These are phyloP conservation scores for Agaricus bisporus DNA, from an alignment of 768 basidiomycete species.

Conservation along the genomic window DNA sequence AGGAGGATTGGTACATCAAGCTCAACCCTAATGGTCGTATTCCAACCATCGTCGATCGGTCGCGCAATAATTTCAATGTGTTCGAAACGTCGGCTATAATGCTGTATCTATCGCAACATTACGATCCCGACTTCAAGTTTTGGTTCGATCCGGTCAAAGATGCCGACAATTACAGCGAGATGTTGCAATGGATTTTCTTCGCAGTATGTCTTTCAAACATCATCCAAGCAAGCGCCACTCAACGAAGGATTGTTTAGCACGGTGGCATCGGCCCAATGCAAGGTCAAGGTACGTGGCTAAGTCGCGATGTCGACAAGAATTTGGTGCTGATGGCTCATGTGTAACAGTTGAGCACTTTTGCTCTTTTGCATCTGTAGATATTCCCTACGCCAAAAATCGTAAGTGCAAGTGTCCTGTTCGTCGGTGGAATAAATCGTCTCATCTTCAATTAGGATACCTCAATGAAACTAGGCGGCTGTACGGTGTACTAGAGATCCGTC, in stretches of 20 bases:
- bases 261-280: conserved; percentile 88
- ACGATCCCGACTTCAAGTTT: conserved; percentile 72
- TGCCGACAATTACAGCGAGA: conserved; percentile 60
- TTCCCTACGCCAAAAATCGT: conserved; percentile 67
- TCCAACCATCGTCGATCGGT: conserved; percentile 58
- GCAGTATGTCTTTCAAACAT: conserved; percentile 32
- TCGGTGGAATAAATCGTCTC: neutral
- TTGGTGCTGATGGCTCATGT: neutral
- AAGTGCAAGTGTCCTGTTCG: conserved; percentile 16
- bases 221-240: neutral
- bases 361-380: conserved; percentile 53
- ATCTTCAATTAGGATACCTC: conserved; percentile 46
- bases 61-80: conserved; percentile 54
- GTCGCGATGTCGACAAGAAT: neutral
- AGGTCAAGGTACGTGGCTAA: conserved; percentile 42
- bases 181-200: conserved; percentile 87
- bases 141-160: conserved; percentile 48
- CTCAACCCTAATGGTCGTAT: conserved; percentile 73
- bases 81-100: conserved; percentile 82
- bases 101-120: conserved; percentile 76
- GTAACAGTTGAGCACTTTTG: conserved; percentile 63
- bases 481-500: conserved; percentile 71
- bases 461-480: conserved; percentile 83
- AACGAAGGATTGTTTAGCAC: conserved; percentile 36
- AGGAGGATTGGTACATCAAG: conserved; percentile 70